A percentile compares a stretch with the other conserved stretches of the same genome.
These are phyloP conservation scores for Suillus paluster DNA, from an alignment of 768 basidiomycete species.

Conservation along the genomic window DNA sequence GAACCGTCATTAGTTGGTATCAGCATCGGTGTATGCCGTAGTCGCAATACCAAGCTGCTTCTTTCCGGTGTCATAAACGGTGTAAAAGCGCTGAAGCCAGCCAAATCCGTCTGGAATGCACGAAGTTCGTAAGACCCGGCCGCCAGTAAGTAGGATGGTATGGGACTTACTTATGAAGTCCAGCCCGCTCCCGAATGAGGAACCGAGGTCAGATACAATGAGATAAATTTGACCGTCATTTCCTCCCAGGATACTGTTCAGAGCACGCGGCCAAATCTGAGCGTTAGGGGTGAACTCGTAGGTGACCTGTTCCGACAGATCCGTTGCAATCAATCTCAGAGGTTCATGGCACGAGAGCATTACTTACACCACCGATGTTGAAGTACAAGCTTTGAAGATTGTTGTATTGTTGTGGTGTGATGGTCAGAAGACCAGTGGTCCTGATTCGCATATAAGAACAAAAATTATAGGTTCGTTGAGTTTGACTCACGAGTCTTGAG, in stretches of 20 bases:
- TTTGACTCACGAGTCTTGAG: slow-evolving; percentile 49
- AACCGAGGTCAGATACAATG: slow-evolving; percentile 56
- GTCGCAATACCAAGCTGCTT: slow-evolving; percentile 28
- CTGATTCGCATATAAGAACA: slow-evolving; percentile 26
- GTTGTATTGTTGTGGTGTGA: slow-evolving; percentile 52
- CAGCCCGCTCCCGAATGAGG: slow-evolving; percentile 55
- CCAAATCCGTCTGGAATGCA: slow-evolving; percentile 50
- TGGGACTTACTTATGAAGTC: slow-evolving; percentile 62
- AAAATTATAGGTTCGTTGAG: neutral
- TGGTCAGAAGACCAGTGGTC: slow-evolving; percentile 57
- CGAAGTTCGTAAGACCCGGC: neutral
- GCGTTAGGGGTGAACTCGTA: slow-evolving; percentile 65
- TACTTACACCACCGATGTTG: slow-evolving; percentile 46
- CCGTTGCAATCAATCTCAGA: slow-evolving; percentile 4
- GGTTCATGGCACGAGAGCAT: slow-evolving; percentile 5
- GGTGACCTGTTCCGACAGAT: slow-evolving; percentile 38
- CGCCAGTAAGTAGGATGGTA: neutral
- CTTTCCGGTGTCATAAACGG: slow-evolving; percentile 46
- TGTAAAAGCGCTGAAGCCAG: slow-evolving; percentile 67
- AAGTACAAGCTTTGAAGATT: slow-evolving; percentile 58
- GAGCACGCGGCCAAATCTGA: slow-evolving; percentile 69
- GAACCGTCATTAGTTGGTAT: slow-evolving; percentile 33
- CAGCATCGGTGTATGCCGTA: slow-evolving; percentile 49
- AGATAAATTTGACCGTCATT: slow-evolving; percentile 54
- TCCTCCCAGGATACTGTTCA: slow-evolving; percentile 64